phyloP scores from a whole-genome alignment of 202 grass and related monocot species.

The Setaria viridis region DNA sequence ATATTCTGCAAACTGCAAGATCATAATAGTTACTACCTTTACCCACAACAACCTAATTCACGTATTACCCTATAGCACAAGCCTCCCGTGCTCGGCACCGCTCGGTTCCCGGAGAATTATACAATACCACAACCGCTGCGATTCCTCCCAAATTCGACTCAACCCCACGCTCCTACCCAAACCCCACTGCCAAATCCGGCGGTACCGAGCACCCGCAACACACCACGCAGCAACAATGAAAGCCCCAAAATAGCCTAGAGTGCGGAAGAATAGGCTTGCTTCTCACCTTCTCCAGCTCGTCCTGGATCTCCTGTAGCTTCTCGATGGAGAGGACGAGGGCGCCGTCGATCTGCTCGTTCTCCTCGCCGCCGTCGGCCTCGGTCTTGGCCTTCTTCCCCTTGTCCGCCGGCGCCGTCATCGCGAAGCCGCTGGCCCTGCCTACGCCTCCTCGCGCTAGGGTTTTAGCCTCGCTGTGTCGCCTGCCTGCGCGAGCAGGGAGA shows the following conservation, averaged over 20 bases:
- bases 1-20: neutral
- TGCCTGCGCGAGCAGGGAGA: conserved; percentile 22
- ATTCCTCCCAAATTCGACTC: conserved; percentile 19
- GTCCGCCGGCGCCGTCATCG: conserved; percentile 67
- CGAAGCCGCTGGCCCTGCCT: neutral
- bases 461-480: conserved; percentile 38
- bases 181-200: conserved; percentile 7
- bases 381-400: conserved; percentile 92
- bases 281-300: conserved; percentile 86
- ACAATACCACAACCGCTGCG: neutral
- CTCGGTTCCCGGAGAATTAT: neutral
- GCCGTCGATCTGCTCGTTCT: conserved; percentile 69
- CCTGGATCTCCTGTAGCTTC: conserved; percentile 94
- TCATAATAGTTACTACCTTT: neutral
- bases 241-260: neutral
- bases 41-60: neutral
- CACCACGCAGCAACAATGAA: neutral
- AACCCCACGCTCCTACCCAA: neutral
- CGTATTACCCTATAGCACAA: neutral
- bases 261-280: neutral
- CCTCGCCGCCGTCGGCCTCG: conserved; percentile 56
- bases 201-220: neutral
- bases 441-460: conserved; percentile 44
- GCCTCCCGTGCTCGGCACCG: neutral
- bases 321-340: conserved; percentile 77